Conservation (phyloP, 208 protist genomes). For the Lotmaria passim region DNA sequence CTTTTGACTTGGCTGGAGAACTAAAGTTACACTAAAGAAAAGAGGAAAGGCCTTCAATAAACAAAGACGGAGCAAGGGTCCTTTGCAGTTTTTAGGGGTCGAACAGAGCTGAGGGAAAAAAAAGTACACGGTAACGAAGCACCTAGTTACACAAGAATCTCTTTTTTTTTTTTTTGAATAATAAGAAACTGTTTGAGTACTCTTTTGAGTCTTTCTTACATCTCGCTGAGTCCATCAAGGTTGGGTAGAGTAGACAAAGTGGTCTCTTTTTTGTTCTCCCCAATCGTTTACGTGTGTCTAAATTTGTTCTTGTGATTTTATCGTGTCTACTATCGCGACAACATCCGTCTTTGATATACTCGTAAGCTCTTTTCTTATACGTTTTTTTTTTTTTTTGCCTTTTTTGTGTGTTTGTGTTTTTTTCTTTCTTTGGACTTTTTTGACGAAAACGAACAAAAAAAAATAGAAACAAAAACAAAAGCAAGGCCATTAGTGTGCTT, state of each 20-base stretch:
- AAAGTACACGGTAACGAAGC: not conserved
- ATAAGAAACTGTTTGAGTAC: not conserved
- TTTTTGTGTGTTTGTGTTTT: not conserved
- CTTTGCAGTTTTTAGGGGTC: not conserved
- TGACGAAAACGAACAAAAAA: too few species aligned
- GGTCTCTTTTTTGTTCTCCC: not conserved
- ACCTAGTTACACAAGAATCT: not conserved
- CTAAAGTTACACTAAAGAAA: not conserved
- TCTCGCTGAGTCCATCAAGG: not conserved
- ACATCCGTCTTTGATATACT: constrained; percentile 17
- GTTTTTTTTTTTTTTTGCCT: constrained; percentile 9
- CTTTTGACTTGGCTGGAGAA: not conserved
- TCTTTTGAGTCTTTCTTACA: not conserved
- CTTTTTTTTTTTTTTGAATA: not conserved
- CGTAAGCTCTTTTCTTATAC: constrained; percentile 1
- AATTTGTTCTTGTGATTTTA: constrained; percentile 1
- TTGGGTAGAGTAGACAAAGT: not conserved
- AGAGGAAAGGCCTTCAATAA: not conserved
- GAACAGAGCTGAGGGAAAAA: not conserved
- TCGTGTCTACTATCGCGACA: not conserved
- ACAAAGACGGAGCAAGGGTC: not conserved
- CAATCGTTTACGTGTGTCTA: not conserved
- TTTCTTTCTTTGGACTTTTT: not conserved
- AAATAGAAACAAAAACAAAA: too few species aligned
- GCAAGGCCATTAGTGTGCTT: constrained; percentile 1